Evolutionary conservation across 331 rosid species (phyloP), one percentile per base, ranked within the genome.

Genomic region (Spiraea crenata): DNA sequence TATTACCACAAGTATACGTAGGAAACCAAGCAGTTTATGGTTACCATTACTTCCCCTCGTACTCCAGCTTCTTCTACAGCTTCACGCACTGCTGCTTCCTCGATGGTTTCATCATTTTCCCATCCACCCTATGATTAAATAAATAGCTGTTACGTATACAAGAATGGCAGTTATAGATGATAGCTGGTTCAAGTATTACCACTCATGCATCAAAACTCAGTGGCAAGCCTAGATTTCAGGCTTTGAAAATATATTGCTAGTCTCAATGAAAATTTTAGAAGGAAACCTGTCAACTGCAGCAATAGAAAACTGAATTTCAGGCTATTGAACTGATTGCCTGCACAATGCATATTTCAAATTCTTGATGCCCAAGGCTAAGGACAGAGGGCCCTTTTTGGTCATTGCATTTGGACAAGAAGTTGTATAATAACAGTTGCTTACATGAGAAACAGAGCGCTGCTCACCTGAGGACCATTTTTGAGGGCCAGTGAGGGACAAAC

Each of bases 21-120:
- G 5, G 50, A 64, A 54, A 50, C n/a, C 9, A 47, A 50, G 11
- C 9, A 34, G 42, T n/a, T 55, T 25, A 55, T 41, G 20, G 63
- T 70, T 25, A 82, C 86, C 80, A 82, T 5, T 71, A 82, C 61
- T 37, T 74, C 78, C 16, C 86, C 83, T 66, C 70, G 77, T 70
- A 82, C 83, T 67, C 86, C 86, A 65, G 83, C 86, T 72, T 78
- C 86, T 78, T 82, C 86, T 10, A 82, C 76, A 71, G 83, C 80
- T 78, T 78, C 83, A 40, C 86, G 76, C 17, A 59, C 58, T 35
- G 81, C 86, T 6, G 83, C 83, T 72, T 82, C 78, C 81, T 78
- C 74, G 42, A 82, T 81, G 4, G 83, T 82, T 68, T 82, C 86
- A 44, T 82, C 81, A 63, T 78, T 78, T 75, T 82, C 81, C 86